phyloP scores from a whole-genome alignment of 768 basidiomycete species.

The Hemileccinum rubropunctum region DNA sequence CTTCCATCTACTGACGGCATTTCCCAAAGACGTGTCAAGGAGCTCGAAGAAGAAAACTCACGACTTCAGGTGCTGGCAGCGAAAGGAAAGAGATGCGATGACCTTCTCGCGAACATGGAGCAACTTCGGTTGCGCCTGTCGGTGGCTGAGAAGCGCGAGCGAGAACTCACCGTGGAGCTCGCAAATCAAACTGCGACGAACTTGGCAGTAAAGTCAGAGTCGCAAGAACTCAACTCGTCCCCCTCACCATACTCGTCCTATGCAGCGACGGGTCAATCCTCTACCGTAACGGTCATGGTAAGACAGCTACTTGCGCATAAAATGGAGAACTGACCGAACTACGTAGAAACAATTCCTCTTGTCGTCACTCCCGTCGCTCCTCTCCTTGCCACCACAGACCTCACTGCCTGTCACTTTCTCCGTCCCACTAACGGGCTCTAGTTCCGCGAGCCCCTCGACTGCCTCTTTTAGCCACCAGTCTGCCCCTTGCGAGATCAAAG shows the following conservation, averaged over 20 bases:
- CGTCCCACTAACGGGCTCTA: conserved; percentile 42
- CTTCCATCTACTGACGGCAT: conserved; percentile 18
- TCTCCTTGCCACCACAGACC: conserved; percentile 62
- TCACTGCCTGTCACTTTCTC: conserved; percentile 55
- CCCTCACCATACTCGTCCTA: conserved; percentile 41
- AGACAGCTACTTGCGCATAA: conserved; percentile 4
- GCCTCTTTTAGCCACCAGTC: conserved; percentile 41
- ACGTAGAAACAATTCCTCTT: conserved; percentile 62
- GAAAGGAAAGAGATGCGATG: conserved; percentile 36
- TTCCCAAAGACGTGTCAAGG: conserved; percentile 66
- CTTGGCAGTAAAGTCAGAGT: conserved; percentile 54
- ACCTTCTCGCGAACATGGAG: conserved; percentile 60
- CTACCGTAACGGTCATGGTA: conserved; percentile 73
- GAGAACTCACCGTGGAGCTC: conserved; percentile 61
- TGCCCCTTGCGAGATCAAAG: conserved; percentile 44
- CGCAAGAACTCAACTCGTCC: conserved; percentile 49
- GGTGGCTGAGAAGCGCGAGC: conserved; percentile 64
- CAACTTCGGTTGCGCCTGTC: conserved; percentile 63
- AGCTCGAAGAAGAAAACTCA: conserved; percentile 82
- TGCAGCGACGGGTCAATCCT: conserved; percentile 42
- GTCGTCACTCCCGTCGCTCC: conserved; percentile 71
- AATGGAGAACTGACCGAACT: conserved; percentile 15
- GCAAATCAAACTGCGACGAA: conserved; percentile 37
- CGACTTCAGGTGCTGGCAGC: conserved; percentile 62
- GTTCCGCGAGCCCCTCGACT: conserved; percentile 39